Evolutionary conservation across 495 filamentous ascomycete genomes (phyloP), one percentile per base, ranked within the genome.

Genomic region (Parathielavia hyrcaniae): DNA sequence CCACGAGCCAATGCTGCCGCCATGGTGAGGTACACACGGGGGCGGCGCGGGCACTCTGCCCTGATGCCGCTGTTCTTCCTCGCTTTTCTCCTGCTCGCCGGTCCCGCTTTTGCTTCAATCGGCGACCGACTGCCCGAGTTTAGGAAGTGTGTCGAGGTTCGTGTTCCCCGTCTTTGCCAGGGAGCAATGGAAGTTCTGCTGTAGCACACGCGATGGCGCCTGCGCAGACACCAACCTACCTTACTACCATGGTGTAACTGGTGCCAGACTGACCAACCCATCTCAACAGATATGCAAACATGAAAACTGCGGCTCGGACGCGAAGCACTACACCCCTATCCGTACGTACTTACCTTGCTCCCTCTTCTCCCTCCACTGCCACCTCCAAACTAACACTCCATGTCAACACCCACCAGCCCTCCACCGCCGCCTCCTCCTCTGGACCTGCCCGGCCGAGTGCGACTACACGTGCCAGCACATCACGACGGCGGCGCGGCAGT

Each of bases 401-500:
- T 44, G 20, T 7, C 1, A 20, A 6, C 23, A 34, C 12, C 22
- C 16, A 2, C 26, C 68, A 83, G 86, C 87, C 58, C 65, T 89
- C 68, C 78, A 84, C 66, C 87, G 78, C 71, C 83, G 82, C 38
- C 77, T 90, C 61, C 82, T 89, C 65, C 70, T 89, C 71, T 90
- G 87, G 87, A 77, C 76, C 63, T 98, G 93, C 75, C 84, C 90
- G 36, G 70, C 85, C 66, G 92, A 98, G 80, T 98, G 93, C 81
- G 93, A 98, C 77, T 96, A 98, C 78, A 87, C 88, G 47, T 98
- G 93, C 79, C 93, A 98, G 70, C 93, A 96, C 78, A 87, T 96
- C 71, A 79, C 93, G 52, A 97, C 93, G 53, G 73, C 87, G 57
- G 73, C 69, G 22, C 89, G 93, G 57, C 71, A 89, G 50, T 76